A percentile compares a stretch with the other conserved stretches of the same genome.
These are phyloP conservation scores for Vaccinium vitisidaea DNA, from an alignment of 148 eudicot species.

Conservation along the genomic window DNA sequence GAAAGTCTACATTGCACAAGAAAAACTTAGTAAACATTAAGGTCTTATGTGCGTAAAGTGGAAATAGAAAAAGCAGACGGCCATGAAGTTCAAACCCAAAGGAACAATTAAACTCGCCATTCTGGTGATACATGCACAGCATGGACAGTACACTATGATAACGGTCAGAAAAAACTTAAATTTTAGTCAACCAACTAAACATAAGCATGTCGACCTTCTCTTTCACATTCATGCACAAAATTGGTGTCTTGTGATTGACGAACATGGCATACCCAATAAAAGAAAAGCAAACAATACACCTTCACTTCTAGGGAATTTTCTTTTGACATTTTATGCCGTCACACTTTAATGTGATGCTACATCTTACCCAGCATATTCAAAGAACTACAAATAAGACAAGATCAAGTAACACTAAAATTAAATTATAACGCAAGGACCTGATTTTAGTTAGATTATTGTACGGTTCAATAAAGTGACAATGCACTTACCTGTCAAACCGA, in stretches of 20 bases:
- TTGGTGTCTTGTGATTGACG: neutral
- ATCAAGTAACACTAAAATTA: neutral
- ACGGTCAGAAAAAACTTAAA: neutral
- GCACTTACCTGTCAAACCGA: slow-evolving; percentile 75
- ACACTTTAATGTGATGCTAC: neutral
- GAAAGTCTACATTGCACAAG: neutral
- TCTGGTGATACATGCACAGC: neutral
- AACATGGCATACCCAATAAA: neutral
- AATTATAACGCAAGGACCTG: neutral
- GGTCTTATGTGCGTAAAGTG: neutral
- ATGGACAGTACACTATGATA: neutral
- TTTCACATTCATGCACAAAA: neutral
- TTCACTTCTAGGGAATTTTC: neutral
- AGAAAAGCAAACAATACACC: neutral
- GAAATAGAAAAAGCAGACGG: neutral
- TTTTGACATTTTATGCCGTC: neutral
- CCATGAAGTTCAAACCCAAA: neutral
- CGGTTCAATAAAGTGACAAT: neutral
- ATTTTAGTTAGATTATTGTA: neutral
- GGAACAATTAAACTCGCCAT: neutral
- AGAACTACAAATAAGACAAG: neutral
- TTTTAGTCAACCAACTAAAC: neutral
- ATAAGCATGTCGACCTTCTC: neutral
- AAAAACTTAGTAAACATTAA: neutral
- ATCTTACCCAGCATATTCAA: slow-evolving; percentile 6